Conservation (phyloP, 768 basidiomycete species). For the Serendipita vermifera region DNA sequence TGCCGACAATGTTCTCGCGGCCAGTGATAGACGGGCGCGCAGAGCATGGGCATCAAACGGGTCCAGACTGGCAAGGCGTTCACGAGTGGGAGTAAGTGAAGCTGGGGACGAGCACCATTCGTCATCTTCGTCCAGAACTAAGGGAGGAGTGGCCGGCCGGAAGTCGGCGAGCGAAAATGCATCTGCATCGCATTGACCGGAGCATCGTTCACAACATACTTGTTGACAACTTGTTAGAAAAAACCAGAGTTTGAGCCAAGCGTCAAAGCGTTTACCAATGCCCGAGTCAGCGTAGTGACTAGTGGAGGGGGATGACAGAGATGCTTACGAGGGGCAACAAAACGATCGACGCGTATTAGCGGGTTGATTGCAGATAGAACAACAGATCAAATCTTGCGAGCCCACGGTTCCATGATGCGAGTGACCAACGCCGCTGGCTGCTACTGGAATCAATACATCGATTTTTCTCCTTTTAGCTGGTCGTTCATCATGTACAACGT, state of each 20-base stretch:
- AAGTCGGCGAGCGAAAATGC: not conserved
- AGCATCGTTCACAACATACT: slow-evolving; percentile 1
- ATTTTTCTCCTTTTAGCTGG: not conserved
- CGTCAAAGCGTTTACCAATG: too few relatives aligned
- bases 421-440: not conserved
- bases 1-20: too few relatives aligned
- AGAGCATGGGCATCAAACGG: not conserved
- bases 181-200: not conserved
- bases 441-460: not conserved
- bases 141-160: slow-evolving; percentile 2
- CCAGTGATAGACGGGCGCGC: slow-evolving; percentile 5
- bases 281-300: too few relatives aligned
- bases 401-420: not conserved
- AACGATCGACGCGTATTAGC: not conserved
- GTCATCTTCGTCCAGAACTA: slow-evolving; percentile 6
- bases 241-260: too few relatives aligned
- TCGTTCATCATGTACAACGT: not conserved
- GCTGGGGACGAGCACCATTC: not conserved
- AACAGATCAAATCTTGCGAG: not conserved
- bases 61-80: not conserved
- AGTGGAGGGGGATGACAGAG: not conserved
- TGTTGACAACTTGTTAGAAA: not conserved
- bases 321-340: slow-evolving; percentile 4
- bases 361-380: slow-evolving; percentile 3
- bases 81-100: not conserved